Evolutionary conservation across 495 filamentous ascomycete species (phyloP), one percentile per base, ranked within the genome.

Genomic region (Lasiosphaeriaceae sp.): DNA sequence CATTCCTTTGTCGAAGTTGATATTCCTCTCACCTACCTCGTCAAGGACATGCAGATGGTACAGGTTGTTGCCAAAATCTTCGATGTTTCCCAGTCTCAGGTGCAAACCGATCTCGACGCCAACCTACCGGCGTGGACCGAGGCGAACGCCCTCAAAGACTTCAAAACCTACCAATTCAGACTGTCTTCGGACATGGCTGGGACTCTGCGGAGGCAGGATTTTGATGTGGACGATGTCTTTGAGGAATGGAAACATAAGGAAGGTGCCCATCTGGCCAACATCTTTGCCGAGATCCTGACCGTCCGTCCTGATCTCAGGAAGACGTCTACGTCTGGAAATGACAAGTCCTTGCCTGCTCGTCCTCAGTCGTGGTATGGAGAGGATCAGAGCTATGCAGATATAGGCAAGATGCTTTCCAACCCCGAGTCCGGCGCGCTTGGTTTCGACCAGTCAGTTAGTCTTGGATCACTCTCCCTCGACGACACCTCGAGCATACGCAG

Each of bases 11-110:
- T 90, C 26, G 92, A 96, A 67, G 89, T 90, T 8, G 78, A 87
- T 26, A 83, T 89, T 11, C 90, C 92, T 2, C 69, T 94, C 47
- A 94, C 85, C 68, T 91, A 96, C 66, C 87, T 96, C 69, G 86
- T 97, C 50, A 96, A 92, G 74, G 95, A 99, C 66, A 99, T 99
- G 95, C 86, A 85, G 20, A 81, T 97, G 71, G 95, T 96, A 24
- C 87, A 92, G 67, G 80, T 85, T 48, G 93, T 97, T 22, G 84
- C 86, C 44, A 86, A 80, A 54, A 88, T 96, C 52, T 99, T 97
- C 68, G 87, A 86, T 43, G 79, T 91, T 51, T 82, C 84, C 41
- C 83, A 86, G 44, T 79, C 83, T 3, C 85, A 90, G 48, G 87
- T 89, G 21, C 95, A 97, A 71, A 78, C 78, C 21, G 92, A 96